phyloP scores from a whole-genome alignment of 805 yeast species.

The Yamadazyma nakazawae region DNA sequence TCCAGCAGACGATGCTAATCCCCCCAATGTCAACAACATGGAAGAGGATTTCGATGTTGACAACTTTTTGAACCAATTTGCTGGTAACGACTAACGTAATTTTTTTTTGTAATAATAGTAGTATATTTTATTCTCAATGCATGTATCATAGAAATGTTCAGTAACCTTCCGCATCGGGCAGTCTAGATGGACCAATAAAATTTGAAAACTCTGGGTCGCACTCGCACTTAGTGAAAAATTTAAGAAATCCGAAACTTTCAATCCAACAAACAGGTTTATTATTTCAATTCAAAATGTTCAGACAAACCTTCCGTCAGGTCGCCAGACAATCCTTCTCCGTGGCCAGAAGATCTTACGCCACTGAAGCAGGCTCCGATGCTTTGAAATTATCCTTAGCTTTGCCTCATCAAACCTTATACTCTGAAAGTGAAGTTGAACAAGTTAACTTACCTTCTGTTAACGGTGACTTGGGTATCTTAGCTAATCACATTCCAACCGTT shows the following conservation, averaged over 20 bases:
- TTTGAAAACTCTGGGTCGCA: conserved; percentile 6
- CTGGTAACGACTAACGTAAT: conserved; percentile 25
- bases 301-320: conserved; percentile 60
- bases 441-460: conserved; percentile 94
- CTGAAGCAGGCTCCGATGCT: conserved; percentile 65
- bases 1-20: conserved; percentile 10
- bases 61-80: conserved; percentile 42
- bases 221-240: conserved; percentile 9
- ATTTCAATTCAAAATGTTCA: conserved; percentile 44
- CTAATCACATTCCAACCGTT: conserved; percentile 95
- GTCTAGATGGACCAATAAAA: conserved; percentile 34
- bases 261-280: conserved; percentile 5
- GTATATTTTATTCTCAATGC: neutral
- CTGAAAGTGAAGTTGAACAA: conserved; percentile 57
- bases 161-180: conserved; percentile 24
- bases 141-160: neutral
- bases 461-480: conserved; percentile 95
- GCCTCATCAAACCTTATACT: conserved; percentile 74
- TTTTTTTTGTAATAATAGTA: neutral
- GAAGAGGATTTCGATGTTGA: conserved; percentile 47
- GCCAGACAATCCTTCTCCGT: conserved; percentile 54
- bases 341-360: conserved; percentile 86
- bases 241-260: conserved; percentile 12
- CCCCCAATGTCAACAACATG: conserved; percentile 17
- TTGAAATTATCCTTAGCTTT: conserved; percentile 86